Conservation (phyloP, 2,329 filamentous ascomycete genomes). For the Fusarium setosum region DNA sequence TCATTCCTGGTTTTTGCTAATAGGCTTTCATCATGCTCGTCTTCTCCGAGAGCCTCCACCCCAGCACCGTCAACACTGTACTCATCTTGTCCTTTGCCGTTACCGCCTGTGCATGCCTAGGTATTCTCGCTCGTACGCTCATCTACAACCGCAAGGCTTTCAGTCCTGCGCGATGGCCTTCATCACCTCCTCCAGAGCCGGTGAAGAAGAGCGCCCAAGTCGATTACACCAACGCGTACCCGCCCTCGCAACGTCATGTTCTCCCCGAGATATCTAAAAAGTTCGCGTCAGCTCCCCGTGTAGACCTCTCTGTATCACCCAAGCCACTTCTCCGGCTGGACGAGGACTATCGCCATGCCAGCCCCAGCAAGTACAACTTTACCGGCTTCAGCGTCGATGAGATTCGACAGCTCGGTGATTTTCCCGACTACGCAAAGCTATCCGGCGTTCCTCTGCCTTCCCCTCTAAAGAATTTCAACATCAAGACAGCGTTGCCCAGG, state of each 20-base stretch:
- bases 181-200: constrained; percentile 22
- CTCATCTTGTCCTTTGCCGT: constrained; percentile 11
- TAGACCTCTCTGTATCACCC: constrained; percentile 22
- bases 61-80: constrained; percentile 8
- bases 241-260: constrained; percentile 38
- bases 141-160: constrained; percentile 34
- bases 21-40: constrained; percentile 23
- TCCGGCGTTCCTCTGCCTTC: constrained; percentile 79
- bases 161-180: constrained; percentile 15
- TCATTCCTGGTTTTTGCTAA: not conserved
- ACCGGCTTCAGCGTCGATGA: constrained; percentile 79
- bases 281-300: not conserved
- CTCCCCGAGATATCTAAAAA: constrained; percentile 21
- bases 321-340: constrained; percentile 47
- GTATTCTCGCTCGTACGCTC: constrained; percentile 25
- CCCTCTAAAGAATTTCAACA: constrained; percentile 73
- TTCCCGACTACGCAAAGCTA: constrained; percentile 81
- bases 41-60: constrained; percentile 17
- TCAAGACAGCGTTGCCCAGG: constrained; percentile 74
- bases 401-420: constrained; percentile 76
- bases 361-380: constrained; percentile 62
- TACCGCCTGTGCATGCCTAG: constrained; percentile 20
- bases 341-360: constrained; percentile 48
- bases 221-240: constrained; percentile 43
- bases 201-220: constrained; percentile 22